Conservation (phyloP, 2,329 filamentous ascomycete genomes). For the Herpomyces periplanetae region DNA sequence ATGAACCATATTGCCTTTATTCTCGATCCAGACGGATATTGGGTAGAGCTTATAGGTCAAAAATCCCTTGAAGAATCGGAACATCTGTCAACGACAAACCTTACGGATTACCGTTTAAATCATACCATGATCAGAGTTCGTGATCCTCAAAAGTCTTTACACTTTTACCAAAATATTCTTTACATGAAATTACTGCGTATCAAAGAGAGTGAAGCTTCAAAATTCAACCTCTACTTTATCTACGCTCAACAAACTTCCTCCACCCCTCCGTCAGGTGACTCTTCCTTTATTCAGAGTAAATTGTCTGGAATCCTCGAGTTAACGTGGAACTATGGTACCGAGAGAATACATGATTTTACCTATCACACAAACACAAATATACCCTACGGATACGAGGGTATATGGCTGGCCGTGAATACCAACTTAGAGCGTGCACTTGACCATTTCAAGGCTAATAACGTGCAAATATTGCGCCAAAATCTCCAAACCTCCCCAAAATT, state of each 20-base stretch:
- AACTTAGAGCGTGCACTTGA: too few relatives aligned
- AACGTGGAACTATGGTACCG: constrained; percentile 39
- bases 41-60: constrained; percentile 41
- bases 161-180: constrained; percentile 48
- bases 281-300: constrained; percentile 21
- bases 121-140: constrained; percentile 90
- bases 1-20: constrained; percentile 69
- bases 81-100: constrained; percentile 26
- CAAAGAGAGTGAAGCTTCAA: constrained; percentile 22
- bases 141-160: constrained; percentile 26
- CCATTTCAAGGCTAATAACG: too few relatives aligned
- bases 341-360: constrained; percentile 41
- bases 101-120: constrained; percentile 34
- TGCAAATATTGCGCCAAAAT: too few relatives aligned
- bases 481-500: too few relatives aligned
- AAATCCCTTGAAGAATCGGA: constrained; percentile 31
- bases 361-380: too few relatives aligned
- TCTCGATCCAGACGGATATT: constrained; percentile 31
- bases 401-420: too few relatives aligned
- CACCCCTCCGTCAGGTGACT: constrained; percentile 14
- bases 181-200: constrained; percentile 54
- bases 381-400: too few relatives aligned
- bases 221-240: constrained; percentile 75
- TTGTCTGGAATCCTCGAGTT: constrained; percentile 65
- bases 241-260: constrained; percentile 16